Base-by-base conservation (phyloP, 2,329 filamentous ascomycete species). In the Aspergillus costaricaensis region DNA sequence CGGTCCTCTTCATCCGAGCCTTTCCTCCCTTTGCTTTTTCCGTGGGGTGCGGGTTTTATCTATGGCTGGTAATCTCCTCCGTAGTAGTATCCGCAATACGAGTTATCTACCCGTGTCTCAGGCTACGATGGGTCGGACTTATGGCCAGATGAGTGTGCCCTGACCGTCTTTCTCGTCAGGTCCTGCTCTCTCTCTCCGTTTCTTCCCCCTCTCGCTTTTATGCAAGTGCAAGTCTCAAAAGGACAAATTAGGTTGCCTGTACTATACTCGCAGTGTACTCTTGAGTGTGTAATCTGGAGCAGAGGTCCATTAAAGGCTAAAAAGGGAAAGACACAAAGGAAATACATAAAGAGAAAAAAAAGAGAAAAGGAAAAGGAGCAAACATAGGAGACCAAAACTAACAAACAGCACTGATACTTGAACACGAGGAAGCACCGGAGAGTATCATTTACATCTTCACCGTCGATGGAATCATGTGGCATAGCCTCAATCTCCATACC, bases 371-470 rank as follows among this genome's bases (percentile, higher is more conserved):
- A 63, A 58, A 48, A 57, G 51, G 30, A 12, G 39, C 44, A 43
- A 48, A 56, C 52, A 55, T 50, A 55, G 30, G 44, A 60, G 57
- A 61, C 27, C 44, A 54, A 48, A 36, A 39, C 51, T 53, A 44
- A 62, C 62, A 51, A 57, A 51, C 61, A 60, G 61, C 60, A 64
- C 62, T 67, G 70, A 70, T 63, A 72, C 63, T 70, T 59, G 70
- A 72, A 74, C 69, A 75, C 65, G 64, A 64, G 62, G 64, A 72
- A 74, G 73, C 67, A 74, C 67, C 68, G 67, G 69, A 75, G 71
- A 75, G 71, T 76, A 77, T 77, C 76, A 77, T 78, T 74, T 77
- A 78, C 76, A 78, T 74, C 70, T 74, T 74, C 71, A 67, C 68
- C 68, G 63, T 70, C 65, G 63, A 70, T 64, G 53, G 63, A 60